These are phyloP conservation scores for Aspergillus conjunctus DNA, from an alignment of 495 filamentous ascomycete genomes.

Conservation along the genomic window DNA sequence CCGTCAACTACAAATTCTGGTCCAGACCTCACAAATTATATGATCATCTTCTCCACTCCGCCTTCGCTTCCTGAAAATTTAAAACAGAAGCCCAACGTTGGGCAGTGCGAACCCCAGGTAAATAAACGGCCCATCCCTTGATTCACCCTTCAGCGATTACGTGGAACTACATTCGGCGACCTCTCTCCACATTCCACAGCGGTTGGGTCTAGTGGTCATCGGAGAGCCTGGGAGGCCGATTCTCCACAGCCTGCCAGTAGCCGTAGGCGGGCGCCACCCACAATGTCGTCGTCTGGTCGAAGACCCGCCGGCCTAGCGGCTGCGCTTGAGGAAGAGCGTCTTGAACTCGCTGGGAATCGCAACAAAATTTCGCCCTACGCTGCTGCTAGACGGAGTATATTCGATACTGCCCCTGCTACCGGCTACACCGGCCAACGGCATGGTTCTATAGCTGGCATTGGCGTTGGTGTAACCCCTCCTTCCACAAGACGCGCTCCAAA, in stretches of 20 bases:
- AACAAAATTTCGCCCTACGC: constrained; percentile 36
- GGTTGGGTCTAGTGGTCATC: neutral
- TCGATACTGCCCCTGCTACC: constrained; percentile 28
- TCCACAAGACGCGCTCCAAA: constrained; percentile 19
- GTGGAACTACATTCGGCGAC: neutral
- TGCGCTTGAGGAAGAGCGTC: constrained; percentile 30
- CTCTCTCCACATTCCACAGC: constrained; percentile 12
- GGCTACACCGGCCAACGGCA: constrained; percentile 38
- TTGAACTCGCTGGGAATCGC: constrained; percentile 25
- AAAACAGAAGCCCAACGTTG: neutral
- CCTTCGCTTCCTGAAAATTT: neutral
- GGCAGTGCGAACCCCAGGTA: neutral
- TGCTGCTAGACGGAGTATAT: constrained; percentile 27
- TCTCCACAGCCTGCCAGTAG: constrained; percentile 16
- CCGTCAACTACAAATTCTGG: neutral
- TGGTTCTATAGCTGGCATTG: constrained; percentile 45
- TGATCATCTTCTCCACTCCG: constrained; percentile 3
- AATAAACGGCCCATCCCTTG: neutral
- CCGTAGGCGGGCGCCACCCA: constrained; percentile 20
- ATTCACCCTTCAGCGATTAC: neutral
- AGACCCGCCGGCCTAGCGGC: constrained; percentile 19
- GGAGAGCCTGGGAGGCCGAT: constrained; percentile 10
- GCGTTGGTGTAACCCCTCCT: constrained; percentile 32
- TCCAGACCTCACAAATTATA: constrained; percentile 4
- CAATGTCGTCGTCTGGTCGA: constrained; percentile 15